phyloP scores from a whole-genome alignment of 768 basidiomycete genomes.

The Nidula microcarpa region DNA sequence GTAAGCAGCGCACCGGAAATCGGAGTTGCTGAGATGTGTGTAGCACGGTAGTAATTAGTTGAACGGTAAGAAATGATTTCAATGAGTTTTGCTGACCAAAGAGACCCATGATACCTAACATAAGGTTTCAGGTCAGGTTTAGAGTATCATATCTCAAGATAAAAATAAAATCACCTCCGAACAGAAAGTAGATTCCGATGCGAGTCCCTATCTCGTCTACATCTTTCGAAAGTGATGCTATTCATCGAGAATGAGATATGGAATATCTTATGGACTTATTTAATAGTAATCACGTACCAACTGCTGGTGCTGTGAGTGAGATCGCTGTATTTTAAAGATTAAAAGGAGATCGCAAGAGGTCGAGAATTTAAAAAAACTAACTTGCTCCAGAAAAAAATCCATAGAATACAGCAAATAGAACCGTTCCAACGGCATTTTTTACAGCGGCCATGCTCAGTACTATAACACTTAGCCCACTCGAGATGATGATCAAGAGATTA shows the following conservation, averaged over 20 bases:
- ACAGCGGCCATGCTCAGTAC: conserved; percentile 40
- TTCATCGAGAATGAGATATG: conserved; percentile 40
- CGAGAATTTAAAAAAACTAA: conserved; percentile 8
- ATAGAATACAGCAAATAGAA: conserved; percentile 37
- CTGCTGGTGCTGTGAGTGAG: neutral
- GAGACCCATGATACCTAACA: conserved; percentile 36
- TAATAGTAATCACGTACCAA: neutral
- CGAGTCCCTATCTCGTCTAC: conserved; percentile 53
- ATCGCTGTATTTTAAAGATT: neutral
- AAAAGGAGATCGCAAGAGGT: neutral
- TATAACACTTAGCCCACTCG: conserved; percentile 26
- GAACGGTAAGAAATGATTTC: neutral
- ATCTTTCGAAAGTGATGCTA: conserved; percentile 38
- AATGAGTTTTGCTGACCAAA: conserved; percentile 21
- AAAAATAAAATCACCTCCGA: conserved; percentile 30
- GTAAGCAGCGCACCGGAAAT: conserved; percentile 57
- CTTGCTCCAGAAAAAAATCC: conserved; percentile 45
- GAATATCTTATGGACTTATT: conserved; percentile 23
- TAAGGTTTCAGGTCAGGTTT: no score
- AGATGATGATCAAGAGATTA: conserved; percentile 34
- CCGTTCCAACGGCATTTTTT: conserved; percentile 22
- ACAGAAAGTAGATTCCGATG: conserved; percentile 47
- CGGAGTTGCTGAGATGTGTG: conserved; percentile 38
- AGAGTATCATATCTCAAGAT: no score
- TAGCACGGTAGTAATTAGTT: neutral